Conservation (phyloP, 2,329 filamentous ascomycete genomes). For the Laburnicola sp. region DNA sequence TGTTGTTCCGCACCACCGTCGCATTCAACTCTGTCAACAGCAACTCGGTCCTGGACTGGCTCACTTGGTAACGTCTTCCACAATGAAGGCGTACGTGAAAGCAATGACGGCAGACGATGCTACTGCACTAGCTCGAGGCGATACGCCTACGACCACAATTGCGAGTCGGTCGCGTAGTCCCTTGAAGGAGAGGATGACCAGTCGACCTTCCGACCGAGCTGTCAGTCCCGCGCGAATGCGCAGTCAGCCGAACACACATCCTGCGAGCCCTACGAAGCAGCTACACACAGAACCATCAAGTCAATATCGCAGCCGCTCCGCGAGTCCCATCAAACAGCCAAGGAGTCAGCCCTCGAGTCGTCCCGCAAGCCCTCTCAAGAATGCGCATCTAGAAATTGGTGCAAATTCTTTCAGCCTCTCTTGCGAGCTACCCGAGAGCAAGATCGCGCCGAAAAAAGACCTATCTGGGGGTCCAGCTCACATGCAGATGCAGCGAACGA, state of each 20-base stretch:
- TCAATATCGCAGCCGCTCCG: not conserved
- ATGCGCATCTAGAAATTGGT: slow-evolving; percentile 1
- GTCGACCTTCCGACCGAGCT: no score
- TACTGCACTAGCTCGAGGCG: no score
- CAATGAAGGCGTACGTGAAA: no score
- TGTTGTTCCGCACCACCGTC: no score
- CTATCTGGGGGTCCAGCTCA: not conserved
- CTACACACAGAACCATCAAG: not conserved
- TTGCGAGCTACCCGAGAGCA: slow-evolving; percentile 4
- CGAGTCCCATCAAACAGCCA: not conserved
- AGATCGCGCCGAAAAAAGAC: slow-evolving; percentile 6
- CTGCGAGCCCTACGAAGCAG: not conserved
- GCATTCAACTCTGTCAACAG: no score
- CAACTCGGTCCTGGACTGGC: no score
- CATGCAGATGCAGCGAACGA: not conserved
- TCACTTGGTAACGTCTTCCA: no score
- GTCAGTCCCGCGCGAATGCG: no score
- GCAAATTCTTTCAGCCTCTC: slow-evolving; percentile 4
- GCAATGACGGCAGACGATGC: no score
- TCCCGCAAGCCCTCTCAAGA: slow-evolving; percentile 4
- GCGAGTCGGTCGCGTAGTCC: no score
- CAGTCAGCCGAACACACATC: not conserved
- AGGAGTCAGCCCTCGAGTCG: not conserved
- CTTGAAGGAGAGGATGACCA: no score
- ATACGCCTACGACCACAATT: no score